phyloP scores from a whole-genome alignment of 1,139 yeast species.

The Pichia sp. region DNA sequence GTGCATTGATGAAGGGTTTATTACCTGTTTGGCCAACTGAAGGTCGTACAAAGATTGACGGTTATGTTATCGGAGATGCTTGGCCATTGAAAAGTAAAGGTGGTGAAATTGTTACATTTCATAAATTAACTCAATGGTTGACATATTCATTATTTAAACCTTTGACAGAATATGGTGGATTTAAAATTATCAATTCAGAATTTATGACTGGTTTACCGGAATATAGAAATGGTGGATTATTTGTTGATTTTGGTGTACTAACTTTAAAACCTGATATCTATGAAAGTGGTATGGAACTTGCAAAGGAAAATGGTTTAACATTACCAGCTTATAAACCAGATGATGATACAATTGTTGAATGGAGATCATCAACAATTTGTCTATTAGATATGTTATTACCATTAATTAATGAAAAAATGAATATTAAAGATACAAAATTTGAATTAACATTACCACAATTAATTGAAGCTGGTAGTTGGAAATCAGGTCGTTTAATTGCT shows the following conservation, averaged over 20 bases:
- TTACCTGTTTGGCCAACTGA: constrained; percentile 57
- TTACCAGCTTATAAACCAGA: constrained; percentile 52
- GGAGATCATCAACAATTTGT: constrained; percentile 59
- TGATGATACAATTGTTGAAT: constrained; percentile 60
- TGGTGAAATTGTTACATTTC: constrained; percentile 50
- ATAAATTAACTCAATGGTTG: constrained; percentile 62
- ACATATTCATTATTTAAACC: constrained; percentile 57
- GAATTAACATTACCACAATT: constrained; percentile 49
- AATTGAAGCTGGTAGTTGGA: constrained; percentile 66
- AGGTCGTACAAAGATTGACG: constrained; percentile 48
- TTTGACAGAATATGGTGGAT: constrained; percentile 41
- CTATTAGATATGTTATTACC: constrained; percentile 50
- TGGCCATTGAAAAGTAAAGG: constrained; percentile 44
- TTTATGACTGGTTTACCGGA: constrained; percentile 62
- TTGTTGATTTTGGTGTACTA: constrained; percentile 52
- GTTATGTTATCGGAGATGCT: constrained; percentile 55
- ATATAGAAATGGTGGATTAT: constrained; percentile 60
- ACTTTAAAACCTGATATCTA: constrained; percentile 40
- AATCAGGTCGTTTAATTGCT: constrained; percentile 58
- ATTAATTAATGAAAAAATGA: constrained; percentile 42
- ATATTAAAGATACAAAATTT: constrained; percentile 30
- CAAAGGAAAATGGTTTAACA: constrained; percentile 29
- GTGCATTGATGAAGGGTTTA: constrained; percentile 48
- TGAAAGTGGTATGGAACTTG: constrained; percentile 35
- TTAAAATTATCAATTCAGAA: constrained; percentile 39